Conservation (phyloP, 768 basidiomycete genomes). For the Serendipita vermifera region DNA sequence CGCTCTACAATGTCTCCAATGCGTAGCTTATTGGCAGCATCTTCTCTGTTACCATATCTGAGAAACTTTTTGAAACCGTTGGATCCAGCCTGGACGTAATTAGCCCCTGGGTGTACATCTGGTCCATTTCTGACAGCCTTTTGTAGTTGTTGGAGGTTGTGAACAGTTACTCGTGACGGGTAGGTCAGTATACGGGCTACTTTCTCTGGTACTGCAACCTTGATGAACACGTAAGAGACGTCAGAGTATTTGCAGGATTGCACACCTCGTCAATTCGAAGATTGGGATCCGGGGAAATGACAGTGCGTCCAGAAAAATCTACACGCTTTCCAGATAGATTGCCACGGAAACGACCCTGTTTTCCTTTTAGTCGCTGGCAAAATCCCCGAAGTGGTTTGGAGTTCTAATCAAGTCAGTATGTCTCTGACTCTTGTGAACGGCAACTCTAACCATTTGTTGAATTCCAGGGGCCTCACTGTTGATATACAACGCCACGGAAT, state of each 20-base stretch:
- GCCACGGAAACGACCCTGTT: constrained; percentile 96
- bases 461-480: constrained; percentile 95
- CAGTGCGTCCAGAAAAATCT: constrained; percentile 95
- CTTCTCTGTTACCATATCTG: constrained; percentile 69
- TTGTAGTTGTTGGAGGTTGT: constrained; percentile 71
- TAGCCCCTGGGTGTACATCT: constrained; percentile 88
- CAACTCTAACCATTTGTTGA: constrained; percentile 41
- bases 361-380: constrained; percentile 95
- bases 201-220: constrained; percentile 84
- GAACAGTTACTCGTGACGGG: constrained; percentile 84
- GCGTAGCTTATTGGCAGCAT: constrained; percentile 67
- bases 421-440: no score
- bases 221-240: neutral
- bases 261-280: constrained; percentile 84
- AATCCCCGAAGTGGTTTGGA: constrained; percentile 96
- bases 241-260: neutral
- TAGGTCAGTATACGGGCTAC: constrained; percentile 93
- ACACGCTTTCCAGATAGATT: constrained; percentile 98
- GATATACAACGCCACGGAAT: constrained; percentile 93
- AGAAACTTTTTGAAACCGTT: constrained; percentile 77
- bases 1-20: constrained; percentile 91
- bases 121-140: constrained; percentile 77
- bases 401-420: no score
- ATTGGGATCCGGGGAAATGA: constrained; percentile 99
- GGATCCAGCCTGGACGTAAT: constrained; percentile 74